A percentile compares a stretch with the other conserved stretches of the same genome.
Evolutionary conservation across 2,329 filamentous ascomycete genomes (phyloP).

Genomic region (Stachybotrys elegans): DNA sequence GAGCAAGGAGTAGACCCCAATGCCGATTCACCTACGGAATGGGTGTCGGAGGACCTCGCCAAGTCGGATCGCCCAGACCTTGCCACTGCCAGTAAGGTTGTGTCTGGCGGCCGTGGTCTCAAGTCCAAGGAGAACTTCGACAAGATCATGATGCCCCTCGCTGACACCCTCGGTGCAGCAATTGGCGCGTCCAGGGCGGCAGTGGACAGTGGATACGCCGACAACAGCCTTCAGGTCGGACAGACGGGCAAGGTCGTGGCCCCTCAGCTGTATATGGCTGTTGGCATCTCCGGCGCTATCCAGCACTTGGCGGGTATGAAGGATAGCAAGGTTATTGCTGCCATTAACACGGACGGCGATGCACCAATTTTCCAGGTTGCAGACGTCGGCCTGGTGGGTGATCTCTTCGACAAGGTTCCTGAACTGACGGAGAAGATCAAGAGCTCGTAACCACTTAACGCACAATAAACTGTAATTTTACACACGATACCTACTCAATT

Average conservation of each 20-base stretch:
- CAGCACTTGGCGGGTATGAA: conserved; percentile 99
- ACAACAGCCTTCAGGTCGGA: conserved; percentile 96
- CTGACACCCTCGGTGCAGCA: conserved; percentile 89
- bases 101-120: conserved; percentile 87
- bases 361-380: conserved; percentile 98
- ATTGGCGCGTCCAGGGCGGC: conserved; percentile 93
- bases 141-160: conserved; percentile 82
- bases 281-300: conserved; percentile 94
- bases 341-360: conserved; percentile 96
- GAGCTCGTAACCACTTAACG: conserved; percentile 32
- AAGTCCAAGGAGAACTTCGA: conserved; percentile 99
- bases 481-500: too few relatives aligned
- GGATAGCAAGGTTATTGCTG: conserved; percentile 98
- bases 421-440: conserved; percentile 96
- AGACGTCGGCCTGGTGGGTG: conserved; percentile 90
- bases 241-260: conserved; percentile 99
- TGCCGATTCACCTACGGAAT: conserved; percentile 67
- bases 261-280: conserved; percentile 89
- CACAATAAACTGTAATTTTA: too few relatives aligned
- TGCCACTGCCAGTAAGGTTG: conserved; percentile 80
- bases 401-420: conserved; percentile 92
- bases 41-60: conserved; percentile 88
- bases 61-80: conserved; percentile 94
- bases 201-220: conserved; percentile 94
- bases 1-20: conserved; percentile 85